phyloP scores from a whole-genome alignment of 1,139 yeast species.

The Scheffersomyces segobiensis region DNA sequence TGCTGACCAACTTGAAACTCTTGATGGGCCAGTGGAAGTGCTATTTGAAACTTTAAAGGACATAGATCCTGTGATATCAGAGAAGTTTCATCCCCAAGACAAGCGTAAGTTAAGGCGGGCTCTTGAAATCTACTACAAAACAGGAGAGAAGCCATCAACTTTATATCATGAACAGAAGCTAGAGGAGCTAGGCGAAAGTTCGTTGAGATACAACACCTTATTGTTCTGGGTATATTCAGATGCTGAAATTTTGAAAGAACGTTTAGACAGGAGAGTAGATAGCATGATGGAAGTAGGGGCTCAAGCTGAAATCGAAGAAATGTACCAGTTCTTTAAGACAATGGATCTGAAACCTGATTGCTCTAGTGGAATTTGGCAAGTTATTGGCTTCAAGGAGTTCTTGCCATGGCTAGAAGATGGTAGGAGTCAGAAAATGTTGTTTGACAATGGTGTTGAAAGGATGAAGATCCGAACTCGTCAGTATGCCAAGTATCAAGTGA shows the following conservation, averaged over 20 bases:
- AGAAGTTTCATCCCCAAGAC: conserved; percentile 91
- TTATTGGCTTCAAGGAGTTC: conserved; percentile 93
- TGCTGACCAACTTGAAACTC: conserved; percentile 41
- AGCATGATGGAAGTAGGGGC: conserved; percentile 75
- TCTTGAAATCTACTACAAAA: conserved; percentile 70
- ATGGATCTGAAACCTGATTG: conserved; percentile 44
- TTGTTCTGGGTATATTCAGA: conserved; percentile 85
- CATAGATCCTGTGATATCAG: conserved; percentile 72
- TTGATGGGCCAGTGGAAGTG: conserved; percentile 57
- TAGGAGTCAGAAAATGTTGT: conserved; percentile 15
- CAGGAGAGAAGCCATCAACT: conserved; percentile 70
- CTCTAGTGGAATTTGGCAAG: conserved; percentile 88
- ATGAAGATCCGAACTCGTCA: conserved; percentile 87
- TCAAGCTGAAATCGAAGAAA: conserved; percentile 60
- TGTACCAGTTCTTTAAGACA: conserved; percentile 46
- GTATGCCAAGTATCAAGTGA: conserved; percentile 87
- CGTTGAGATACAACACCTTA: conserved; percentile 64
- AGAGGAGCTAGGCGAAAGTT: conserved; percentile 43
- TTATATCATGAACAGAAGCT: conserved; percentile 62
- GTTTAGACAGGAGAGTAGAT: conserved; percentile 82
- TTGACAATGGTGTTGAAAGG: conserved; percentile 55
- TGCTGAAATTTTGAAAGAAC: conserved; percentile 52
- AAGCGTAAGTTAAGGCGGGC: conserved; percentile 76
- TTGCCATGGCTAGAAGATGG: conserved; percentile 65
- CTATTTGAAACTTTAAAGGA: conserved; percentile 49